phyloP scores from a whole-genome alignment of 2,329 filamentous ascomycete genomes.

The Alternaria conjuncta region DNA sequence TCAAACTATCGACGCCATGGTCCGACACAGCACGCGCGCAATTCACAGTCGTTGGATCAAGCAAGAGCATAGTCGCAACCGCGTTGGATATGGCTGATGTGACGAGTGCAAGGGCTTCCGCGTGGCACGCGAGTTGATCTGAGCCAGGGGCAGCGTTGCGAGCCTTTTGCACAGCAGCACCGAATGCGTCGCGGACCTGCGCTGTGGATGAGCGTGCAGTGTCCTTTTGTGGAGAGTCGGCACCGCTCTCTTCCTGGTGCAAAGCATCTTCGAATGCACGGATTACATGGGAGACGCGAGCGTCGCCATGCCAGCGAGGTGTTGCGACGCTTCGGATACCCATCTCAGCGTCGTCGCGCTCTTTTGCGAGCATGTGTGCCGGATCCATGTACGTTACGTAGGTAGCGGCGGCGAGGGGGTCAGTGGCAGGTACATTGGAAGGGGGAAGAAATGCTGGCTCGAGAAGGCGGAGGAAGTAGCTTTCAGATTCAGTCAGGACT shows the following conservation, averaged over 20 bases:
- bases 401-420: conserved; percentile 31
- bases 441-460: conserved; percentile 17
- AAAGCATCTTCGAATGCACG: conserved; percentile 32
- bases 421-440: conserved; percentile 17
- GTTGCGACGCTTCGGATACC: neutral
- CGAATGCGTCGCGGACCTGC: neutral
- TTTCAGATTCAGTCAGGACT: conserved; percentile 1
- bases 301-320: conserved; percentile 30
- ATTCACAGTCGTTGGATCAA: conserved; percentile 7
- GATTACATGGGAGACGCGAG: conserved; percentile 31
- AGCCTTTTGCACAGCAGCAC: neutral
- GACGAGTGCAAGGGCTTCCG: neutral
- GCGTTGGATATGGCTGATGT: neutral
- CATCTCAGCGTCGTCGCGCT: neutral
- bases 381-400: conserved; percentile 38
- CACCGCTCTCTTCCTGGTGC: neutral
- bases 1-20: conserved; percentile 20
- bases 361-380: neutral
- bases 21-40: neutral
- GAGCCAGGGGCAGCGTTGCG: neutral
- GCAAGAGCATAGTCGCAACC: conserved; percentile 12
- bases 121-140: neutral
- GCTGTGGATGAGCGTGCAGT: conserved; percentile 1
- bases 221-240: neutral
- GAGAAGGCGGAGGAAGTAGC: conserved; percentile 12